Percentiles rank a stretch among this genome's conserved stretches.
These are phyloP conservation scores for Termitomyces sp. DNA, from an alignment of 768 basidiomycete genomes.

Conservation along the genomic window DNA sequence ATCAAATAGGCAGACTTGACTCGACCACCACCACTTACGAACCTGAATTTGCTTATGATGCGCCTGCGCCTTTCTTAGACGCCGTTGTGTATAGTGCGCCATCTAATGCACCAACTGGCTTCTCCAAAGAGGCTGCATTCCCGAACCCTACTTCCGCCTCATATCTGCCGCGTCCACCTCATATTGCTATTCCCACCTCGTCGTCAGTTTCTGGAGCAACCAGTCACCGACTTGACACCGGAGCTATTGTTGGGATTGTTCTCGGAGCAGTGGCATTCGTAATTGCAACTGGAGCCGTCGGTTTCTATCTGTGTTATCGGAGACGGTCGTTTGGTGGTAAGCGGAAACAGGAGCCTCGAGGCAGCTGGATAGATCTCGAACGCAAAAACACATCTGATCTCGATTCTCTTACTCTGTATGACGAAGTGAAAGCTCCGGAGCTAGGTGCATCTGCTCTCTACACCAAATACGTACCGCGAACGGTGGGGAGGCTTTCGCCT, in stretches of 20 bases:
- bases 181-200: constrained; percentile 7
- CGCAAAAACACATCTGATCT: background rate
- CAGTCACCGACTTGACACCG: background rate
- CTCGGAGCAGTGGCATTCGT: constrained; percentile 12
- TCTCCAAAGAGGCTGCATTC: background rate
- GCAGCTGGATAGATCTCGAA: constrained; percentile 11
- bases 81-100: background rate
- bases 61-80: background rate
- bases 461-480: constrained; percentile 4
- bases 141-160: background rate
- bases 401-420: background rate
- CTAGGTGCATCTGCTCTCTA: background rate
- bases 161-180: constrained; percentile 4
- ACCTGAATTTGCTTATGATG: background rate
- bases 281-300: constrained; percentile 4
- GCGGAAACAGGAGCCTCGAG: background rate
- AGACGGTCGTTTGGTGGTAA: background rate
- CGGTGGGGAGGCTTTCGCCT: constrained; percentile 3
- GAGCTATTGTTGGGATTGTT: constrained; percentile 14
- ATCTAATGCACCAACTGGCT: background rate
- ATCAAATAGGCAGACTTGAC: background rate
- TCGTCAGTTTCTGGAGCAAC: background rate
- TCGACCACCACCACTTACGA: background rate
- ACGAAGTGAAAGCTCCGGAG: background rate
- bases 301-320: constrained; percentile 10